These are phyloP conservation scores for Berkeleyomyces basicola DNA, from an alignment of 2,329 filamentous ascomycete genomes.

Conservation along the genomic window DNA sequence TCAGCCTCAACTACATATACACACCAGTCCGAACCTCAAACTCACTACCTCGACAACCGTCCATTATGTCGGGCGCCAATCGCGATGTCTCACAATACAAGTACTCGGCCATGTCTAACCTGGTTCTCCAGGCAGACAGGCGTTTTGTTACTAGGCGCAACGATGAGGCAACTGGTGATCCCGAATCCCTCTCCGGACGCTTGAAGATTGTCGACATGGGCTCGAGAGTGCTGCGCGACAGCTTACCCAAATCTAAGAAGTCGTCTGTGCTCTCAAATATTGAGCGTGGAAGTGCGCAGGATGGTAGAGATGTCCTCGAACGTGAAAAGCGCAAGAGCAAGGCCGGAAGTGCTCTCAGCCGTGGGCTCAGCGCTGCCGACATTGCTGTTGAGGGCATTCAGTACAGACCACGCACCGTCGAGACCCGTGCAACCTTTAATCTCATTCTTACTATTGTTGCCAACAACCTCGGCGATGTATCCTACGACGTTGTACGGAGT, in stretches of 20 bases:
- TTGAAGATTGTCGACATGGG: constrained; percentile 95
- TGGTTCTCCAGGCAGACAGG: constrained; percentile 99
- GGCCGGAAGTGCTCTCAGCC: constrained; percentile 48
- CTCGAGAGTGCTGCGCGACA: constrained; percentile 59
- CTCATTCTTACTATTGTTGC: constrained; percentile 85
- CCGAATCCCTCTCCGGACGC: constrained; percentile 87
- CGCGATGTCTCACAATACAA: constrained; percentile 93
- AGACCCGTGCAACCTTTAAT: constrained; percentile 85
- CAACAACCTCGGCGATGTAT: constrained; percentile 76
- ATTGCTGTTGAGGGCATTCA: constrained; percentile 77
- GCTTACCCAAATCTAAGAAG: constrained; percentile 69
- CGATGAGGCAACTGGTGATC: constrained; percentile 92
- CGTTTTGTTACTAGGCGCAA: constrained; percentile 83
- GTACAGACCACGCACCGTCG: constrained; percentile 81
- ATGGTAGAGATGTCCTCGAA: constrained; percentile 69
- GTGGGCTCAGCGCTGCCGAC: constrained; percentile 66
- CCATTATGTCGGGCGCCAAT: constrained; percentile 52
- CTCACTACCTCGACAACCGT: constrained; percentile 1
- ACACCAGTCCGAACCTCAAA: constrained; percentile 1
- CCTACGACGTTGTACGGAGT: constrained; percentile 79
- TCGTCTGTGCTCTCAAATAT: constrained; percentile 49
- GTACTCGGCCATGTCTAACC: constrained; percentile 99
- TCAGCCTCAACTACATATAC: constrained; percentile 7
- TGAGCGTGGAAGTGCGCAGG: constrained; percentile 57
- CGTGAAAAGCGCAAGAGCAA: constrained; percentile 79